Evolutionary conservation across 2,329 filamentous ascomycete species (phyloP).

Genomic region (Alternaria triticimaculans): DNA sequence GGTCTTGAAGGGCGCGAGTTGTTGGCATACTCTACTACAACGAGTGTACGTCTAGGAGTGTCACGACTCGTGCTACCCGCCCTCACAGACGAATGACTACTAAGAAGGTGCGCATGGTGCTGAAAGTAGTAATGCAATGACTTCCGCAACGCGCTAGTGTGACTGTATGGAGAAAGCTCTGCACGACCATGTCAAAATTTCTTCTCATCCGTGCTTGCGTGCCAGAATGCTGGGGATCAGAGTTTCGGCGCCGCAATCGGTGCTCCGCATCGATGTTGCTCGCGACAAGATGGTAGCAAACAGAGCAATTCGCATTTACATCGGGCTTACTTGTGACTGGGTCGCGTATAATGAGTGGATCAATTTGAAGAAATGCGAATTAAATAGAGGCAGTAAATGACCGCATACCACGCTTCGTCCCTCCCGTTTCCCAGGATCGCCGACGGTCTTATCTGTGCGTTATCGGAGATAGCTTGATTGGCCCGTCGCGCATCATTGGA

Average conservation of each 20-base stretch:
- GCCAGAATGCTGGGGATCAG: slow-evolving; percentile 14
- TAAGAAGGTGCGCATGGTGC: background rate
- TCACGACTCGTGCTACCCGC: slow-evolving; percentile 1
- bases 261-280: slow-evolving; percentile 10
- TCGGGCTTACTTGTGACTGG: background rate
- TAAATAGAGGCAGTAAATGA: background rate
- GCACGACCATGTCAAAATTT: slow-evolving; percentile 29
- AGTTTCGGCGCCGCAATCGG: slow-evolving; percentile 31
- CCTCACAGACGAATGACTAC: slow-evolving; percentile 2
- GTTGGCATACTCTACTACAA: background rate
- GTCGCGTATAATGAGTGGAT: background rate
- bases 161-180: slow-evolving; percentile 13
- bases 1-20: background rate
- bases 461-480: slow-evolving; percentile 42
- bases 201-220: slow-evolving; percentile 26
- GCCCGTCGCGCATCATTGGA: slow-evolving; percentile 34
- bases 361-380: background rate
- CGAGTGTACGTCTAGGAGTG: background rate
- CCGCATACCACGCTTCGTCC: background rate
- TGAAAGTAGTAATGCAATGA: slow-evolving; percentile 10
- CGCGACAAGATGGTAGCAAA: slow-evolving; percentile 2
- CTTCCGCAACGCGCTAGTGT: slow-evolving; percentile 5
- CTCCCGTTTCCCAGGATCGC: slow-evolving; percentile 15
- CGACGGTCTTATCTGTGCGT: slow-evolving; percentile 35
- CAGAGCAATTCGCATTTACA: background rate